Base-by-base conservation (phyloP, 495 filamentous ascomycete genomes). In the Talaromyces liani region DNA sequence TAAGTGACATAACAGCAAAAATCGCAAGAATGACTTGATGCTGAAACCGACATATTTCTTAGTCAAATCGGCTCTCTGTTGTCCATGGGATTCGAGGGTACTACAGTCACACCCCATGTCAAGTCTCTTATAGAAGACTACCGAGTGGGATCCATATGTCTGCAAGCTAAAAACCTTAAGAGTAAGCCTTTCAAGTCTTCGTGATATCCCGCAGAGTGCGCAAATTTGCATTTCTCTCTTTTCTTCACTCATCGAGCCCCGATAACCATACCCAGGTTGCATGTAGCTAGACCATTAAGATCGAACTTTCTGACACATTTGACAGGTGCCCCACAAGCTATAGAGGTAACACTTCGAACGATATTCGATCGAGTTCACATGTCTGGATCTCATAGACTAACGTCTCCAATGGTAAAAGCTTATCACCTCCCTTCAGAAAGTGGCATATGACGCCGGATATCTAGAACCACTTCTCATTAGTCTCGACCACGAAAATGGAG, bases 31-130 rank as follows among this genome's bases (percentile, higher is more conserved):
- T 27, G 22, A 2, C 20, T 29, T 18, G 45, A n/a, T 56, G n/a
- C 0, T 29, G 22, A 18, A 56, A 29, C 24, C 29, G 10, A 29
- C 22, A 56, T 56, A n/a, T 18, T 59, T 24, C 16, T 36, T 20
- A 61, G 59, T 12, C 20, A 61, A 20, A 61, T 61, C 25, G 59
- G 59, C 18, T 47, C 29, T 31, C 24, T 61, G 6, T 45, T 61
- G 6, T 61, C 59, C 7, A 47, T 61, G 59, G 59, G 59, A 24
- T 61, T 61, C 10, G 59, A 61, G 59, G 59, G 59, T 47, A 61
- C 59, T n/a, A 47, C 59, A 45, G 22, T 61, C 36, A 61, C 59
- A 6, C 59, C 59, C 12, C 59, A 61, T 8, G 59, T 61, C 12
- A 61, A 47, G 27, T 61, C 59, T n/a, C 36, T 61, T 12, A 61